phyloP scores from a whole-genome alignment of 768 basidiomycete species.

The Phlebiopsis flavidoalba region DNA sequence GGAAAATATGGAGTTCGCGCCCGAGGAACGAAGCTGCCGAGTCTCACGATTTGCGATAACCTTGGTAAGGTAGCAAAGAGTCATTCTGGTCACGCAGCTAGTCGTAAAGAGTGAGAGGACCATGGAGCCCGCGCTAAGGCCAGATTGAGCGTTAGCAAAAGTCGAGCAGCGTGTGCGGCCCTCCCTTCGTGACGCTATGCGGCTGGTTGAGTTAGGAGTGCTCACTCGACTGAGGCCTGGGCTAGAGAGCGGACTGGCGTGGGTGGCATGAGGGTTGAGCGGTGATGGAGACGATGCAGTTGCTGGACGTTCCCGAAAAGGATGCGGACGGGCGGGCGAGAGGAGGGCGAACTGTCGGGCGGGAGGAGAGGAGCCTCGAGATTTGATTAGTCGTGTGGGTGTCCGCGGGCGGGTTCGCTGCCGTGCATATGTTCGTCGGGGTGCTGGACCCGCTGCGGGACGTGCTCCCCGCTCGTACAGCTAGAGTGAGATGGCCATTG shows the following conservation, averaged over 20 bases:
- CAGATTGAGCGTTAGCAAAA: constrained; percentile 22
- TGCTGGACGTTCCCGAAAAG: constrained; percentile 24
- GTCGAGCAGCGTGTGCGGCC: constrained; percentile 36
- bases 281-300: constrained; percentile 50
- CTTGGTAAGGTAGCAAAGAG: constrained; percentile 30
- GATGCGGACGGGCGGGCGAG: constrained; percentile 18
- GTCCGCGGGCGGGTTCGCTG: constrained; percentile 12
- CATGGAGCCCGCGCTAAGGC: constrained; percentile 54
- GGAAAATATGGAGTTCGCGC: constrained; percentile 45
- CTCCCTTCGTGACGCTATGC: constrained; percentile 41
- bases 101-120: constrained; percentile 62
- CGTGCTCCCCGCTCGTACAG: constrained; percentile 6
- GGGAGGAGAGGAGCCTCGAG: constrained; percentile 28
- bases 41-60: constrained; percentile 25
- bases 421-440: constrained; percentile 9
- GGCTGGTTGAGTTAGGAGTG: constrained; percentile 34
- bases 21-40: constrained; percentile 49
- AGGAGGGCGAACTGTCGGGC: constrained; percentile 14
- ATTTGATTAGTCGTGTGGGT: constrained; percentile 23
- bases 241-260: constrained; percentile 32
- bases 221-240: constrained; percentile 36
- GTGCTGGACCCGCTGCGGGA: constrained; percentile 11
- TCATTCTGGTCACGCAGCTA: constrained; percentile 39
- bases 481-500: constrained; percentile 10
- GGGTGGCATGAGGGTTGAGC: constrained; percentile 40